Evolutionary conservation across 306 rosid genomes (phyloP), one percentile per base, ranked within the genome.

Genomic region (Cercis canadensis): DNA sequence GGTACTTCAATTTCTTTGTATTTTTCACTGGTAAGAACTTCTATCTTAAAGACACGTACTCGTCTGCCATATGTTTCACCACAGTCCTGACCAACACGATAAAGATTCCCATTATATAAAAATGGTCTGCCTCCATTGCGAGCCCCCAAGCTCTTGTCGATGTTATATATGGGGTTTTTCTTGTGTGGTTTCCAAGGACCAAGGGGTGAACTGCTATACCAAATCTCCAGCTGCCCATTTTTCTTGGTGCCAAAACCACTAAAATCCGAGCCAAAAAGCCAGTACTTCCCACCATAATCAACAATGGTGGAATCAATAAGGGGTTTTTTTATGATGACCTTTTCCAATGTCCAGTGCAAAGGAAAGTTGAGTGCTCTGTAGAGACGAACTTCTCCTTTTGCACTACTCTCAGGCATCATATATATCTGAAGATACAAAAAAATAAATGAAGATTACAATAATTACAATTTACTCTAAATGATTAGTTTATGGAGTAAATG

Each of bases 51-150:
- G 81, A 74, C 78, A 4, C 82, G 92, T 64, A 89, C 82, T 46
- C 81, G 68, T 79, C 74, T 87, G 47, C 99, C 99, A 67, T 95
- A 95, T 4, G 99, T 95, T 73, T 95, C 97, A 39, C 96, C 96
- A 57, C 97, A 91, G 81, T 95, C 97, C 74, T 91, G 99, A 49
- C 99, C 99, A 68, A 85, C 55, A 13, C 99, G 97, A 67, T 91
- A 89, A 75, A 95, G 88, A 78, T 81, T 72, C 51, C 96, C 99
- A 8, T 87, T 69, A 3, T 86, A 83, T 59, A 87, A 13, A 74
- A 95, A 95, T 18, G 99, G 99, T 14, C 99, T 86, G 76, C 99
- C 99, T 62, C 96, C 99, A 52, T 95, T 95, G 51, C 99, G 97
- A 77, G 99, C 96, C 58, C 97, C 99, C 31, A 78, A 65, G 75